These are phyloP conservation scores for Leccinum pellstonianum DNA, from an alignment of 768 basidiomycete species.

Conservation along the genomic window DNA sequence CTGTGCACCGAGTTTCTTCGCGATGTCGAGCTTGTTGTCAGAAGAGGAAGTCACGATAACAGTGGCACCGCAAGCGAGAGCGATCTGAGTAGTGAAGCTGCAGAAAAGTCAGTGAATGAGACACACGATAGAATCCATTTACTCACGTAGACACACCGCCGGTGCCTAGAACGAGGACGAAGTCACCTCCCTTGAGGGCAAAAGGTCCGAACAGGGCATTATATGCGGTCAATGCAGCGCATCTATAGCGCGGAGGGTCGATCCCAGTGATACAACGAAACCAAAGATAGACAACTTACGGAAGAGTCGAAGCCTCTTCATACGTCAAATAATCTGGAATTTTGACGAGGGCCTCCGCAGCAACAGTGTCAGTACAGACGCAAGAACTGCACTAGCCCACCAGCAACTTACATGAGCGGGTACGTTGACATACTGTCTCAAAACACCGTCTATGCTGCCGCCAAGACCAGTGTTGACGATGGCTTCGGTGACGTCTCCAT, in stretches of 20 bases:
- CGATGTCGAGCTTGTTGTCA: constrained; percentile 57
- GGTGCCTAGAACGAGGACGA: constrained; percentile 54
- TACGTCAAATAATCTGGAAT: constrained; percentile 59
- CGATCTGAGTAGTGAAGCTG: constrained; percentile 59
- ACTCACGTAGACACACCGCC: constrained; percentile 55
- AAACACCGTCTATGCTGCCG: constrained; percentile 48
- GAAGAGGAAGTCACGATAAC: constrained; percentile 70
- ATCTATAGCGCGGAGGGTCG: constrained; percentile 35
- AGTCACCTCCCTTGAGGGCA: constrained; percentile 57
- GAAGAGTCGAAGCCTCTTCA: constrained; percentile 64
- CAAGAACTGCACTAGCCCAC: not conserved
- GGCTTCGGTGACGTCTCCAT: constrained; percentile 41
- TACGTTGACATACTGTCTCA: constrained; percentile 55
- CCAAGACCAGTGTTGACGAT: constrained; percentile 43
- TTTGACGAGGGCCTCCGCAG: constrained; percentile 43
- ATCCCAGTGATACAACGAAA: not conserved
- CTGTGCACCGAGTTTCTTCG: constrained; percentile 49
- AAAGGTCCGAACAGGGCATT: constrained; percentile 50
- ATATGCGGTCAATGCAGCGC: constrained; percentile 65
- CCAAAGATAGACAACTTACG: constrained; percentile 36
- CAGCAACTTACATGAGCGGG: constrained; percentile 38
- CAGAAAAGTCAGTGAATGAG: constrained; percentile 4
- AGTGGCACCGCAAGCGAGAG: constrained; percentile 58
- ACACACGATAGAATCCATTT: not conserved
- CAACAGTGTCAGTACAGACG: not conserved